Base-by-base conservation (phyloP, 192 early-diverging fungal species). In the Glomus cerebriforme region DNA sequence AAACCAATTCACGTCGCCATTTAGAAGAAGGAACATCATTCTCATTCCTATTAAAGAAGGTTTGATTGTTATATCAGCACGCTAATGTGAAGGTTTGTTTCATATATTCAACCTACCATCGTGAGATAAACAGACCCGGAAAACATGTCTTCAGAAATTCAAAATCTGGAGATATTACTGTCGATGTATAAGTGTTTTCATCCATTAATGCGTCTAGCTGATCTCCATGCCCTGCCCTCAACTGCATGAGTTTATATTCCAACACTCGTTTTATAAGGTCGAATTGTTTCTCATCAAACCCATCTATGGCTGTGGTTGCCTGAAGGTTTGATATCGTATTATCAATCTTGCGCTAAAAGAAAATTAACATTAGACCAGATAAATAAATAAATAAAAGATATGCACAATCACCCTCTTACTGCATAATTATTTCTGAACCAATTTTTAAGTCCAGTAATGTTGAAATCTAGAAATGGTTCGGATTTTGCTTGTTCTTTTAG, bases 171-270 rank as follows among this genome's bases (percentile, higher is more conserved):
- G 39, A 70, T 34, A 70, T n/a, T 2, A 70, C 24, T 27, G 68
- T 70, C 3, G 68, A 39, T 9, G 43, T 70, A 26, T 70, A 70
- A 37, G 39, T 70, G n/a, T 70, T 70, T 8, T 70, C 39, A 49
- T 70, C 68, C 43, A 70, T 70, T 47, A 27, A 45, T 39, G 7
- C 17, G n/a, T 70, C 68, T 1, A 70, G 68, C 29, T 70, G 37
- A 39, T 67, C 22, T 13, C 68, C 68, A 70, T 70, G 68, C 7
- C 68, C 39, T 5, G 39, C 68, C 7, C 24, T 32, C 10, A 70
- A 70, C 10, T 70, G 68, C 68, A 45, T 70, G 43, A 70, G 68
- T 43, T 70, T 70, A 12, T 39, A 39, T 70, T 47, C 68, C 2
- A 70, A 15, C 1, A 70, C 43, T 70, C 26, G 24, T 27, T 47